phyloP scores from a whole-genome alignment of 208 protist genomes.

The Leishmania amazonensis region DNA sequence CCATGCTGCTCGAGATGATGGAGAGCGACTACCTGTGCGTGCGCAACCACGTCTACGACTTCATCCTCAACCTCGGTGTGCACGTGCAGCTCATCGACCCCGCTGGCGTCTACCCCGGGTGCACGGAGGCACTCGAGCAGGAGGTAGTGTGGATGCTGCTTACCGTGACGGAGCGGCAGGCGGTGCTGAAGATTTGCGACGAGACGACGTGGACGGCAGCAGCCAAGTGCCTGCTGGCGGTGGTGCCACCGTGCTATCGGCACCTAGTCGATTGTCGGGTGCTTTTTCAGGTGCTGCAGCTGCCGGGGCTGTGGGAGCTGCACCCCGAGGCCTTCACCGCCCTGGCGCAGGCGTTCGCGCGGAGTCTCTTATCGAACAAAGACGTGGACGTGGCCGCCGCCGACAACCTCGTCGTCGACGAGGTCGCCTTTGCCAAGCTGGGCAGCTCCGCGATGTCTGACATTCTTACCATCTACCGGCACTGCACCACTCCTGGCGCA shows the following conservation, averaged over 20 bases:
- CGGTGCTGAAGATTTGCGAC: slow-evolving; percentile 54
- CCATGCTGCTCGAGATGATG: slow-evolving; percentile 81
- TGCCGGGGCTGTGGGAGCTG: slow-evolving; percentile 57
- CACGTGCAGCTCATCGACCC: slow-evolving; percentile 90
- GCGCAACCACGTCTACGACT: slow-evolving; percentile 88
- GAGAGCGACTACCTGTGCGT: slow-evolving; percentile 88
- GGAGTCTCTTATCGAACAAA: slow-evolving; percentile 52
- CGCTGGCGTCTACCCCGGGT: slow-evolving; percentile 55
- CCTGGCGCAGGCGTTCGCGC: slow-evolving; percentile 68
- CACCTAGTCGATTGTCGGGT: slow-evolving; percentile 64
- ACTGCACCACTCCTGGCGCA: slow-evolving; percentile 56
- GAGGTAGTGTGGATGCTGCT: slow-evolving; percentile 84
- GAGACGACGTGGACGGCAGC: slow-evolving; percentile 76
- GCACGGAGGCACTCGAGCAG: slow-evolving; percentile 73
- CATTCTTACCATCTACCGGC: slow-evolving; percentile 63
- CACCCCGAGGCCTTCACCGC: slow-evolving; percentile 58
- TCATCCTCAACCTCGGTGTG: slow-evolving; percentile 76
- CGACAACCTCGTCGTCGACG: slow-evolving; percentile 39
- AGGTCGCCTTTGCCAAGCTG: slow-evolving; percentile 47
- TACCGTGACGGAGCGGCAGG: slow-evolving; percentile 62
- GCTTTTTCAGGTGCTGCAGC: slow-evolving; percentile 62
- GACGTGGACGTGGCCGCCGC: slow-evolving; percentile 25
- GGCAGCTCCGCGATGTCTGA: slow-evolving; percentile 49
- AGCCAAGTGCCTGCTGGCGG: slow-evolving; percentile 72
- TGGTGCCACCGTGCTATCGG: slow-evolving; percentile 61